A percentile compares a stretch with the other conserved stretches of the same genome.
phyloP scores from a whole-genome alignment of 2,329 filamentous ascomycete species.

The Colletotrichum shisoi region DNA sequence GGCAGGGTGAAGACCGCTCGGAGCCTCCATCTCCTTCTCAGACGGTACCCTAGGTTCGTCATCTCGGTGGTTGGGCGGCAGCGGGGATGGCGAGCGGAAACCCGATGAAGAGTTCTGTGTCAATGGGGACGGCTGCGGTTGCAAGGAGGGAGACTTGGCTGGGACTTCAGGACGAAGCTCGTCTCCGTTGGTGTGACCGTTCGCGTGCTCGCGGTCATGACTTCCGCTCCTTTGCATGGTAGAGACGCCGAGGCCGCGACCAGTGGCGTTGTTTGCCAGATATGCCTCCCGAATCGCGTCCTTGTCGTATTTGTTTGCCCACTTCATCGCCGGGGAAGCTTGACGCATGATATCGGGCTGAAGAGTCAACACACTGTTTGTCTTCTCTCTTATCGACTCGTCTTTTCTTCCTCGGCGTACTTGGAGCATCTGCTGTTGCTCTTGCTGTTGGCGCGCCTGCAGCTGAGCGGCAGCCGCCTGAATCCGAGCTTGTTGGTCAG shows the following conservation, averaged over 20 bases:
- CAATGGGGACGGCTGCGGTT: constrained; percentile 42
- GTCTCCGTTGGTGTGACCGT: constrained; percentile 48
- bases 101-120: constrained; percentile 41
- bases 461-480: constrained; percentile 88
- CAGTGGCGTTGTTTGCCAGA: constrained; percentile 74
- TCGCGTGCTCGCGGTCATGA: constrained; percentile 42
- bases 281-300: constrained; percentile 86
- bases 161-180: constrained; percentile 53
- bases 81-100: constrained; percentile 21
- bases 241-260: constrained; percentile 67
- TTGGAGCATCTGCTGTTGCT: constrained; percentile 48
- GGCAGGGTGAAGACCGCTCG: constrained; percentile 49
- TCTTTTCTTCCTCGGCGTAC: constrained; percentile 64
- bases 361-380: constrained; percentile 86
- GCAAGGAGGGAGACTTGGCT: constrained; percentile 50
- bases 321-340: constrained; percentile 93
- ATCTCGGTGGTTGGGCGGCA: constrained; percentile 26
- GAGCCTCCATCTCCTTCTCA: constrained; percentile 51
- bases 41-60: constrained; percentile 44
- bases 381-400: constrained; percentile 72
- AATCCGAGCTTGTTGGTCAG: constrained; percentile 91
- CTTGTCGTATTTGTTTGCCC: constrained; percentile 95
- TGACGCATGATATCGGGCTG: constrained; percentile 85
- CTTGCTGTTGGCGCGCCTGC: constrained; percentile 73
- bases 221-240: constrained; percentile 55